Evolutionary conservation across 805 yeast genomes (phyloP).

Genomic region (Ogataea wickerhamii): DNA sequence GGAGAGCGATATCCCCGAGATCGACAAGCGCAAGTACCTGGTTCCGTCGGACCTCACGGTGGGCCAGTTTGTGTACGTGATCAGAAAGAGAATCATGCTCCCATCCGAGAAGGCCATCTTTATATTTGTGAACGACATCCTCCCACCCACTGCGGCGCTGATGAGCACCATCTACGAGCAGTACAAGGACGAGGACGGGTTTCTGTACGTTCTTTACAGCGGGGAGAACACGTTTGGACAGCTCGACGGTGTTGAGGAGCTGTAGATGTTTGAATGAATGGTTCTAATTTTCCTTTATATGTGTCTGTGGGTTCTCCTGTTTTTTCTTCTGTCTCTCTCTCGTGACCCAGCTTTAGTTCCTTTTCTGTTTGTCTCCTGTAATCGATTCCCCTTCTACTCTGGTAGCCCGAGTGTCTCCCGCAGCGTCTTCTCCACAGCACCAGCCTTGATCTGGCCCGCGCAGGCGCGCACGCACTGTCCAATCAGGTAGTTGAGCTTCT

Average conservation of each 20-base stretch:
- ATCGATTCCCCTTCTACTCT: too few species aligned
- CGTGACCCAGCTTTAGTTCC: constrained; percentile 2
- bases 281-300: neutral
- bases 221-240: constrained; percentile 97
- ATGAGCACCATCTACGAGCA: constrained; percentile 95
- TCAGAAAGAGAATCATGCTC: constrained; percentile 90
- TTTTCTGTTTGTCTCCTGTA: constrained; percentile 1
- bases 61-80: constrained; percentile 97
- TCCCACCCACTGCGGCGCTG: constrained; percentile 97
- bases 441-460: constrained; percentile 53
- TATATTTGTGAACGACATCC: constrained; percentile 92
- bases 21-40: constrained; percentile 94
- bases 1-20: constrained; percentile 91
- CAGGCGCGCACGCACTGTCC: constrained; percentile 83
- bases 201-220: constrained; percentile 89
- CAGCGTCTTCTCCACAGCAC: constrained; percentile 22
- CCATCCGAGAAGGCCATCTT: constrained; percentile 98
- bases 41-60: constrained; percentile 96
- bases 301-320: constrained; percentile 2
- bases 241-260: constrained; percentile 28
- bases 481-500: constrained; percentile 69
- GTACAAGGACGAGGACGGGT: constrained; percentile 97
- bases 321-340: too few species aligned
- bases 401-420: constrained; percentile 14
- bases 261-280: constrained; percentile 4